Conservation (phyloP, 257 asterid species). For the Thymus quinquecostatus region DNA sequence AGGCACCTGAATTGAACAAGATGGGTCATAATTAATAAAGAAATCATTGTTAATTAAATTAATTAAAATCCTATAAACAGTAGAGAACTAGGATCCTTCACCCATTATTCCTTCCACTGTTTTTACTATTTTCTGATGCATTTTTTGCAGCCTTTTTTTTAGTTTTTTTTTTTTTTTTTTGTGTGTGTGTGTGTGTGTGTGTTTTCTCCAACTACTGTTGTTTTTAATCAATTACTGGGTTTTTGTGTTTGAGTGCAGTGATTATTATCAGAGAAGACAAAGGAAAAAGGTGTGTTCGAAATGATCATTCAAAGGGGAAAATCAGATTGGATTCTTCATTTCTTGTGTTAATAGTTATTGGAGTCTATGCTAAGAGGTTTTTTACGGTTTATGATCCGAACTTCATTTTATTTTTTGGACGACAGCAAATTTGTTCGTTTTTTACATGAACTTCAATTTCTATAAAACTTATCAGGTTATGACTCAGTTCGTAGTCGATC, state of each 20-base stretch:
- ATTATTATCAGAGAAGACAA: neutral
- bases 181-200: too few relatives aligned
- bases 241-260: constrained; percentile 13
- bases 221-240: neutral
- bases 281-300: too few relatives aligned
- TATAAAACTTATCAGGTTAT: too few relatives aligned
- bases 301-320: neutral
- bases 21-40: constrained; percentile 36
- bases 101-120: constrained; percentile 29
- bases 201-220: neutral
- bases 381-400: too few relatives aligned
- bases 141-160: constrained; percentile 14
- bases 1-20: constrained; percentile 37
- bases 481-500: too few relatives aligned
- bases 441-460: too few relatives aligned
- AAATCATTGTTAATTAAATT: constrained; percentile 46
- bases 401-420: too few relatives aligned
- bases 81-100: constrained; percentile 38
- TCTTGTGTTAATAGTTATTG: neutral
- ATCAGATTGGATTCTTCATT: too few relatives aligned
- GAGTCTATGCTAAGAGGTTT: too few relatives aligned
- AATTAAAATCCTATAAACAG: constrained; percentile 44
- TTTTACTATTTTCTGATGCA: constrained; percentile 32
- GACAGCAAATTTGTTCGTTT: too few relatives aligned
- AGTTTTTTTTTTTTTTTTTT: too few relatives aligned